Evolutionary conservation across 1,284 basidiomycete species (phyloP).

Genomic region (Bondarzewia mesenterica): DNA sequence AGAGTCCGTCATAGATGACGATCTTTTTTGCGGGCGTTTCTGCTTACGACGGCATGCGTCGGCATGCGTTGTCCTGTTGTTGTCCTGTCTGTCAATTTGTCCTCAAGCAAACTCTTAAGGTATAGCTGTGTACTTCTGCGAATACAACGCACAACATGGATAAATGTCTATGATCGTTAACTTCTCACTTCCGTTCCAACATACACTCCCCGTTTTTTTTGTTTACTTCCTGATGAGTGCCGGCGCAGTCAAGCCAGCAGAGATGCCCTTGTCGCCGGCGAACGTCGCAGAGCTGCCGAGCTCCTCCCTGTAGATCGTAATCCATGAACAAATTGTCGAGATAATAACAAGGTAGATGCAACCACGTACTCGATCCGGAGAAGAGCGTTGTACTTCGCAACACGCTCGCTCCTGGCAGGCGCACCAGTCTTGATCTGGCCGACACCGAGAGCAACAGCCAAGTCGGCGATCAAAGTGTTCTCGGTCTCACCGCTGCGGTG

Average conservation of each 20-base stretch:
- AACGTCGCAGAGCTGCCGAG: conserved; percentile 57
- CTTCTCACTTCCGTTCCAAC: background rate
- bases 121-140: no score
- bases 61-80: no score
- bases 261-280: conserved; percentile 76
- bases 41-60: no score
- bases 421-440: conserved; percentile 99
- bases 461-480: conserved; percentile 96
- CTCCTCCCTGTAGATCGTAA: conserved; percentile 56
- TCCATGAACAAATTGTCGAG: conserved; percentile 12
- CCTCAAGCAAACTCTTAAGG: no score
- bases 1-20: no score
- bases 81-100: no score
- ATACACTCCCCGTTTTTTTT: background rate
- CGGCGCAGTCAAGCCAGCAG: conserved; percentile 66
- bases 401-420: conserved; percentile 88
- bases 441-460: conserved; percentile 87
- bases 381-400: conserved; percentile 89
- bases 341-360: background rate
- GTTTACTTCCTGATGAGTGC: conserved; percentile 62
- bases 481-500: conserved; percentile 98
- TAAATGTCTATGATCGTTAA: background rate
- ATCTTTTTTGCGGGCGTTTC: no score
- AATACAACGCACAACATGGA: background rate
- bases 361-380: conserved; percentile 80